Evolutionary conservation across 2,329 filamentous ascomycete genomes (phyloP), one percentile per base, ranked within the genome.

Genomic region (Zasmidium angulare): DNA sequence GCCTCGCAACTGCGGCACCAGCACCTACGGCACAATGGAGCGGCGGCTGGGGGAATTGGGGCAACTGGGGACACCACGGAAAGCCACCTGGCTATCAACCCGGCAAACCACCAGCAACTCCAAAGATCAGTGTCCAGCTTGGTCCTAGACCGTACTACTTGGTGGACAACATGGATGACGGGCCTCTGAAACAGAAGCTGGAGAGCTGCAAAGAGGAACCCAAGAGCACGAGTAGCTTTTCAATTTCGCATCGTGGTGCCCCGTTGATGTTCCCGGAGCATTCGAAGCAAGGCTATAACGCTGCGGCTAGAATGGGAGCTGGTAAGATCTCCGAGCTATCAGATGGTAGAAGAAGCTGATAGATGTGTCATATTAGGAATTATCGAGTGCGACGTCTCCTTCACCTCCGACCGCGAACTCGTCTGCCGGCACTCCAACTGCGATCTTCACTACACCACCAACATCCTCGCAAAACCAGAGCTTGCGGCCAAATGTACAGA

Each of bases 341-440:
- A n/a, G 21, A 47, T 29, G 19, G 1, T 3, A 40, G 24, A 48
- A 46, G 14, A 19, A 12, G 26, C 2, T 20, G 10, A 43, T 20
- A 50, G 20, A 43, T 43, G 14, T 17, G 36, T 36, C 24, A 43
- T 40, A 22, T 7, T 12, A 69, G 69, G 68, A 46, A 79, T 88
- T 47, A 80, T 87, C 53, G 86, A 89, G 74, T 89, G 86, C 72
- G 86, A 89, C 70, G 86, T 88, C 17, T 79, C 83, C 36, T 89
- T 89, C 75, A 89, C 86, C 59, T 81, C 78, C 63, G 86, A 89
- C 72, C 79, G 80, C 26, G 75, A 85, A 69, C 82, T 89, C n/a
- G 86, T 89, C 48, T 89, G 86, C 75, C 82, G 86, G 50, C 86
- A 89, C 75, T 82, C 81, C 50, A 83, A 87, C 65, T 89, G 86